Evolutionary conservation across 192 early-diverging fungal species (phyloP).

Genomic region (Entophlyctis helioformis): DNA sequence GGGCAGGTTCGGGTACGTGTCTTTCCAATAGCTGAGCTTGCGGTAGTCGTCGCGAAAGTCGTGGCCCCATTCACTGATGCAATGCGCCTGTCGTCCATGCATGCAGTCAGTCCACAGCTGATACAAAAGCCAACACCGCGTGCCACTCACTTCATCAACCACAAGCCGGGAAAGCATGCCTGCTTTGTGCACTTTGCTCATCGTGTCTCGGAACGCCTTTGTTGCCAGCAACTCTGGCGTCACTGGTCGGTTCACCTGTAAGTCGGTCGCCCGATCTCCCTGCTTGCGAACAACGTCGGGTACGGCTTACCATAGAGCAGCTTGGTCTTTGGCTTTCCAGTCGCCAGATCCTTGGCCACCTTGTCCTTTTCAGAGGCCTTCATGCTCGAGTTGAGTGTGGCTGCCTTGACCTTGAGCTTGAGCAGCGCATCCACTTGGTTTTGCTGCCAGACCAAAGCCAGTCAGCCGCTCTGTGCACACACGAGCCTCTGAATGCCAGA

Average conservation of each 20-base stretch:
- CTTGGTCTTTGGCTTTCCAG: slow-evolving; percentile 14
- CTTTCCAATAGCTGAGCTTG: slow-evolving; percentile 26
- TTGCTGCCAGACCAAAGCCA: slow-evolving; percentile 3
- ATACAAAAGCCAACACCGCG: too few species aligned
- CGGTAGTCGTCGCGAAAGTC: slow-evolving; percentile 31
- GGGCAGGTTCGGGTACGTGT: slow-evolving; percentile 42
- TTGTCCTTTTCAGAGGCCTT: slow-evolving; percentile 15
- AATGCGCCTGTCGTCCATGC: slow-evolving; percentile 20
- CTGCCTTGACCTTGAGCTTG: slow-evolving; percentile 17
- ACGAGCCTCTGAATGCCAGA: too few species aligned
- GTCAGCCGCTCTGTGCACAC: not conserved
- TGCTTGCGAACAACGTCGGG: too few species aligned
- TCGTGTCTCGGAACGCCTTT: slow-evolving; percentile 17
- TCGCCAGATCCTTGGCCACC: slow-evolving; percentile 17
- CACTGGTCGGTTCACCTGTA: too few species aligned
- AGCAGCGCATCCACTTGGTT: slow-evolving; percentile 33
- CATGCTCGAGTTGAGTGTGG: slow-evolving; percentile 22
- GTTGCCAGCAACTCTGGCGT: slow-evolving; percentile 38
- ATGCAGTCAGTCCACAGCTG: too few species aligned
- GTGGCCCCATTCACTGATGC: slow-evolving; percentile 43
- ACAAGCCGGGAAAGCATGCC: slow-evolving; percentile 24
- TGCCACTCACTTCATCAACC: slow-evolving; percentile 25
- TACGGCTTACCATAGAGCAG: slow-evolving; percentile 26
- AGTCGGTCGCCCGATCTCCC: too few species aligned
- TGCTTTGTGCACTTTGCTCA: slow-evolving; percentile 15